Evolutionary conservation across 257 asterid species (phyloP).

Genomic region (Agastache rugosa): DNA sequence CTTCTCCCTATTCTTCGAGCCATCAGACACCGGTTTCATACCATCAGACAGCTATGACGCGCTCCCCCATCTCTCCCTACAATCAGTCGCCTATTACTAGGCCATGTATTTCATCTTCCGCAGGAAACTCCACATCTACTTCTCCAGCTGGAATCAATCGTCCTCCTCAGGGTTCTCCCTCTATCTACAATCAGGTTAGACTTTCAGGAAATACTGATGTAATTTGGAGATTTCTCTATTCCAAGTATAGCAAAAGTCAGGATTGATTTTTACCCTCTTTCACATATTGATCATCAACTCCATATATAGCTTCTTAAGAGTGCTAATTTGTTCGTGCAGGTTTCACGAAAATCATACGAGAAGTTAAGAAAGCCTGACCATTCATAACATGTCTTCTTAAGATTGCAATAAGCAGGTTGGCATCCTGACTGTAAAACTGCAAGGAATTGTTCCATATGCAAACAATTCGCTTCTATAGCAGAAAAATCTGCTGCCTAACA

Average conservation of each 20-base stretch:
- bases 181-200: constrained; percentile 50
- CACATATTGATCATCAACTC: neutral
- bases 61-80: constrained; percentile 55
- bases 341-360: constrained; percentile 55
- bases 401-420: constrained; percentile 24
- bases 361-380: constrained; percentile 48
- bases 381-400: constrained; percentile 26
- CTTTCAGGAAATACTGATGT: constrained; percentile 4
- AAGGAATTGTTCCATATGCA: constrained; percentile 11
- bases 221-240: no score
- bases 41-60: constrained; percentile 44
- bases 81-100: constrained; percentile 44
- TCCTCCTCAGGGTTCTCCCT: constrained; percentile 46
- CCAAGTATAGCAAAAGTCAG: neutral
- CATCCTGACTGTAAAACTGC: constrained; percentile 11
- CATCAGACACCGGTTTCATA: constrained; percentile 50
- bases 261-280: neutral
- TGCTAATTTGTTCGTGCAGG: constrained; percentile 41
- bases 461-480: neutral
- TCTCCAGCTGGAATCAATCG: constrained; percentile 39
- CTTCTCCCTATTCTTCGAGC: constrained; percentile 44
- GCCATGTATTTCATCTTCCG: constrained; percentile 43
- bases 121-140: constrained; percentile 39
- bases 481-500: constrained; percentile 7
- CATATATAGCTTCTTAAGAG: constrained; percentile 15